Evolutionary conservation across 2,329 filamentous ascomycete species (phyloP).

Genomic region (Xylariaceae sp.): DNA sequence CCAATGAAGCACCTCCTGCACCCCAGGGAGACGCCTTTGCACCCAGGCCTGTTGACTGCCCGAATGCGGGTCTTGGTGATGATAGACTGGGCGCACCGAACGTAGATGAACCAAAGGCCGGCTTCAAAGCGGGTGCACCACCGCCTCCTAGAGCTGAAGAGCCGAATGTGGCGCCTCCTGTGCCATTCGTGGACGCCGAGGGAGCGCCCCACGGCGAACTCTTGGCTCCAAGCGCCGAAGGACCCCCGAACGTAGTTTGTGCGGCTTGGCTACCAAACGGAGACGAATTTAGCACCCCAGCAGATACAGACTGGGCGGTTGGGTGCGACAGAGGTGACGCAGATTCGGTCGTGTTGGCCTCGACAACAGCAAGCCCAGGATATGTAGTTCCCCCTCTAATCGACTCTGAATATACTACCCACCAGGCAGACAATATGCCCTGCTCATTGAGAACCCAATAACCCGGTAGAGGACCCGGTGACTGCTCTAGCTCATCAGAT

Average conservation of each 20-base stretch:
- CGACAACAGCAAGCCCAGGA: constrained; percentile 56
- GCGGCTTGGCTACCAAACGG: constrained; percentile 38
- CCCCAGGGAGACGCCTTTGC: constrained; percentile 51
- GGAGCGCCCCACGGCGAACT: constrained; percentile 46
- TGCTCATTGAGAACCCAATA: constrained; percentile 85
- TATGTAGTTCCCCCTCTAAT: constrained; percentile 70
- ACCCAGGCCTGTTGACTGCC: constrained; percentile 45
- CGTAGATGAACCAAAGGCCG: constrained; percentile 38
- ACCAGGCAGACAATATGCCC: constrained; percentile 80
- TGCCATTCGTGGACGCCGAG: constrained; percentile 27
- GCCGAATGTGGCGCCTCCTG: constrained; percentile 35
- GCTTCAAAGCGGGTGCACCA: constrained; percentile 36
- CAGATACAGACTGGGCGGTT: constrained; percentile 28
- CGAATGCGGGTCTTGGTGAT: constrained; percentile 42
- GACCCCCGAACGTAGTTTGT: constrained; percentile 42
- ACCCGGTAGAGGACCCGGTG: constrained; percentile 73
- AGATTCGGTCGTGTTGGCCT: constrained; percentile 31
- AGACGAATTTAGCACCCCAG: constrained; percentile 27
- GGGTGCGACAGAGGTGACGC: constrained; percentile 31
- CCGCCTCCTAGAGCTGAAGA: constrained; percentile 39
- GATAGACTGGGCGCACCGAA: constrained; percentile 27
- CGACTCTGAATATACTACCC: constrained; percentile 85
- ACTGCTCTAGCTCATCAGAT: constrained; percentile 71
- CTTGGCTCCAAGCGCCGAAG: constrained; percentile 45
- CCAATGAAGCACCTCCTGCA: constrained; percentile 32